phyloP scores from a whole-genome alignment of 2,329 filamentous ascomycete species.

The Colletotrichum sp. region DNA sequence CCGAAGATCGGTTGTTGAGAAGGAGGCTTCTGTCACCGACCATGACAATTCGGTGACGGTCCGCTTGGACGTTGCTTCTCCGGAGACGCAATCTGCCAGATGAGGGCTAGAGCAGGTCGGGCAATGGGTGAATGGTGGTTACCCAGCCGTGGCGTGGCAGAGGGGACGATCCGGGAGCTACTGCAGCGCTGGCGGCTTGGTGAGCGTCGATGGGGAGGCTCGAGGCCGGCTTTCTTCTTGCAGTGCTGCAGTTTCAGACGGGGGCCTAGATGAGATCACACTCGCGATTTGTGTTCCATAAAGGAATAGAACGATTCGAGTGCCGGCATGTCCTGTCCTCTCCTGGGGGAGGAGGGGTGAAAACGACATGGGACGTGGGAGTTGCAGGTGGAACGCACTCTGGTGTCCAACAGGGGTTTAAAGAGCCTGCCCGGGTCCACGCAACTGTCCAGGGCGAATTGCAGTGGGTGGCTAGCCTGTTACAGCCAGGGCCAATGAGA shows the following conservation, averaged over 20 bases:
- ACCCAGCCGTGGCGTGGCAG: neutral
- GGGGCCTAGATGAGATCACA: neutral
- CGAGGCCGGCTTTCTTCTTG: neutral
- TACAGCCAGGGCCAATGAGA: neutral
- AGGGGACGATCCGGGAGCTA: conserved; percentile 11
- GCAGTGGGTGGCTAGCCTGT: neutral
- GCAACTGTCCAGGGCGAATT: neutral
- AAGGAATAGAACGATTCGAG: neutral
- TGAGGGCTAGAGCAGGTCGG: neutral
- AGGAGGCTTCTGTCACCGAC: neutral
- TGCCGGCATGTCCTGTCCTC: conserved; percentile 8
- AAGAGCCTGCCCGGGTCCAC: neutral
- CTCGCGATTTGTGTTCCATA: neutral
- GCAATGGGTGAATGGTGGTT: neutral
- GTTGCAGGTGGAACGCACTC: neutral
- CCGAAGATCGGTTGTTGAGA: neutral
- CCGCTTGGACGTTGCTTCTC: neutral
- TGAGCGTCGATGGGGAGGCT: neutral
- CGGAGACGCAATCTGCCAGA: neutral
- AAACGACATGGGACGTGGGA: neutral
- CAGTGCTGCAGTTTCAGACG: conserved; percentile 2
- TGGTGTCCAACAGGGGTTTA: conserved; percentile 1
- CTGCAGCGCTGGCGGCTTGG: neutral
- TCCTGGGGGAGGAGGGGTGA: neutral
- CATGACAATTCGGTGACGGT: neutral